Conservation (phyloP, 305 asterid genomes). For the Salvia sclarea region DNA sequence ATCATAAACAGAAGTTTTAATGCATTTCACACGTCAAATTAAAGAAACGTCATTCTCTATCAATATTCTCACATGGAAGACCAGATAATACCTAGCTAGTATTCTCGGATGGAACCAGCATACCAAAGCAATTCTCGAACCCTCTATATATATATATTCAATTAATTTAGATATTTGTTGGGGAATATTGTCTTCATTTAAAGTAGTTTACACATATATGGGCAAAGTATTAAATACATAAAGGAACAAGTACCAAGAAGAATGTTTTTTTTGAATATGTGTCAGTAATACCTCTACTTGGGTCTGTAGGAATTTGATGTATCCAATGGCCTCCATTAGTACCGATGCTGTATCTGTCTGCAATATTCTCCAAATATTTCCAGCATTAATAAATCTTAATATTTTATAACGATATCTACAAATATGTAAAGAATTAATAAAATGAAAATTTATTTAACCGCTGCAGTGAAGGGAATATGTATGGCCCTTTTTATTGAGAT, state of each 20-base stretch:
- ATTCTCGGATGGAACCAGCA: no score
- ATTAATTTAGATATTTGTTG: background rate
- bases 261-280: constrained; percentile 38
- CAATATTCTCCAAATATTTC: constrained; percentile 37
- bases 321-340: constrained; percentile 94
- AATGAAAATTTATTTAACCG: background rate
- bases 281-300: constrained; percentile 74
- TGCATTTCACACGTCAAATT: background rate
- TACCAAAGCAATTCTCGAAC: no score
- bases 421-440: no score
- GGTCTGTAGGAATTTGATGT: constrained; percentile 82
- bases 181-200: background rate
- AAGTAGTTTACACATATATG: background rate
- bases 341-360: constrained; percentile 99
- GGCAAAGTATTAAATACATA: background rate
- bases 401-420: no score
- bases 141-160: background rate
- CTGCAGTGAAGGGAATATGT: constrained; percentile 17
- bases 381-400: no score
- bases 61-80: no score
- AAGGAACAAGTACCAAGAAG: constrained; percentile 43
- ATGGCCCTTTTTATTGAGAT: constrained; percentile 27
- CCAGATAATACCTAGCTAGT: background rate
- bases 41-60: background rate
- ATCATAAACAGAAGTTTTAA: no score